Evolutionary conservation across 345 rosid species (phyloP), one percentile per base, ranked within the genome.

Genomic region (Camelina hispida): DNA sequence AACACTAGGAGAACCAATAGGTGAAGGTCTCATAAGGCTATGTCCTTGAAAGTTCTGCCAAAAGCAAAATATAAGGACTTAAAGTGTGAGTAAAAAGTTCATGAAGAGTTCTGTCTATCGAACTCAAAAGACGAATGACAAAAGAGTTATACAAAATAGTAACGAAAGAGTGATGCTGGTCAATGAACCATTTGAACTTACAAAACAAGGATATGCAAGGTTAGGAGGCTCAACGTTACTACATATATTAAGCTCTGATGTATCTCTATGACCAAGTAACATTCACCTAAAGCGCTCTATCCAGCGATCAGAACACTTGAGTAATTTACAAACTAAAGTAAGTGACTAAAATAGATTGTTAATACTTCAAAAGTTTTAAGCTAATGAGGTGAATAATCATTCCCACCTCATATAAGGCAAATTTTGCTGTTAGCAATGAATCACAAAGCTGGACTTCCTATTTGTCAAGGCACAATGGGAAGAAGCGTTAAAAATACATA

Each of bases 21-120:
- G 50, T 60, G 94, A 78, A 44, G 81, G 83, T 80, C 96, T 86
- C 85, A 85, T 72, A 62, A 79, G 84, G 67, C 84, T 81, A 71
- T 89, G 96, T 20, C 96, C 96, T 74, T 87, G 93, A 77, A 88
- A 87, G 84, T 79, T 87, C 96, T 91, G 82, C 57, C 62, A 30
- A 53, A 69, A 62, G n/a, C 2, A 73, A 66, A 52, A 68, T 4
- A 57, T 28, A 20, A 17, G 18, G 32, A 71, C 16, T 30, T 22
- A 46, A 61, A 37, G 57, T 68, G 25, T 10, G 48, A 54, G n/a
- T 38, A 25, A 43, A 67, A 50, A 66, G 38, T 17, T 28, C n/a
- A 60, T 6, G 25, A 75, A 9, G 15, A 51, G 15, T 11, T 43
- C 7, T 40, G 25, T 28, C 34, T 38, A 35, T 59, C 35, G 9